Conservation (phyloP, 805 yeast genomes). For the Candida hispaniensis region DNA sequence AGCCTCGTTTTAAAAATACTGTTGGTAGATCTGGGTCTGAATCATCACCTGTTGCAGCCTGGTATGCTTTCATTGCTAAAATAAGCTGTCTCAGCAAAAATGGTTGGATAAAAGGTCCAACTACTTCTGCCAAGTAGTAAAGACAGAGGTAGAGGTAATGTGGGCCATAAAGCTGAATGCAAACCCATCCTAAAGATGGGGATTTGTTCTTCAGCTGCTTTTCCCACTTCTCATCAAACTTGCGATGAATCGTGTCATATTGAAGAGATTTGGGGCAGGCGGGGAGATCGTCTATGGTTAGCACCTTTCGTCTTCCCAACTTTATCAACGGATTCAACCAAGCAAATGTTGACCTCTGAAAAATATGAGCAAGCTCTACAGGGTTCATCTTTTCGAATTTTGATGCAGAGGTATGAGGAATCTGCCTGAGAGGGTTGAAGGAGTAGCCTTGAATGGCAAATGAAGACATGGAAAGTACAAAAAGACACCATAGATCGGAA, state of each 20-base stretch:
- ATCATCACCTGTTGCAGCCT: constrained; percentile 25
- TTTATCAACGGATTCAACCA: constrained; percentile 55
- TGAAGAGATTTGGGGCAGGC: constrained; percentile 30
- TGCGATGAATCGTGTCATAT: constrained; percentile 14
- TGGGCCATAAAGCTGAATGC: constrained; percentile 34
- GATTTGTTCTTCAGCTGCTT: constrained; percentile 20
- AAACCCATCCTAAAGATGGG: constrained; percentile 16
- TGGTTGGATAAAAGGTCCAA: constrained; percentile 36
- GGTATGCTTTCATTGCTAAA: constrained; percentile 39
- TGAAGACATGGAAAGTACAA: constrained; percentile 8
- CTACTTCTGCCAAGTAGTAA: constrained; percentile 37
- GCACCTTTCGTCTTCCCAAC: constrained; percentile 38
- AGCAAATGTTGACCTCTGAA: constrained; percentile 41
- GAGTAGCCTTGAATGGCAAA: constrained; percentile 11
- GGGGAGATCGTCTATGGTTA: constrained; percentile 31
- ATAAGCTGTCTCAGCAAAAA: constrained; percentile 33
- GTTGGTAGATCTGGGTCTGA: constrained; percentile 20
- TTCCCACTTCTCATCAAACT: constrained; percentile 21
- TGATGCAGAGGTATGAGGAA: constrained; percentile 1
- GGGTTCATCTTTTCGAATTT: constrained; percentile 2
- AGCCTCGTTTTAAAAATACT: constrained; percentile 57
- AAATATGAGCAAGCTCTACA: constrained; percentile 38
- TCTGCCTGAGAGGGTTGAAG: constrained; percentile 10
- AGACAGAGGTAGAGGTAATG: constrained; percentile 35
- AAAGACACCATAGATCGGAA: background rate